A percentile compares a stretch with the other conserved stretches of the same genome.
phyloP scores from a whole-genome alignment of 768 basidiomycete species.

The Trametes meyenii region DNA sequence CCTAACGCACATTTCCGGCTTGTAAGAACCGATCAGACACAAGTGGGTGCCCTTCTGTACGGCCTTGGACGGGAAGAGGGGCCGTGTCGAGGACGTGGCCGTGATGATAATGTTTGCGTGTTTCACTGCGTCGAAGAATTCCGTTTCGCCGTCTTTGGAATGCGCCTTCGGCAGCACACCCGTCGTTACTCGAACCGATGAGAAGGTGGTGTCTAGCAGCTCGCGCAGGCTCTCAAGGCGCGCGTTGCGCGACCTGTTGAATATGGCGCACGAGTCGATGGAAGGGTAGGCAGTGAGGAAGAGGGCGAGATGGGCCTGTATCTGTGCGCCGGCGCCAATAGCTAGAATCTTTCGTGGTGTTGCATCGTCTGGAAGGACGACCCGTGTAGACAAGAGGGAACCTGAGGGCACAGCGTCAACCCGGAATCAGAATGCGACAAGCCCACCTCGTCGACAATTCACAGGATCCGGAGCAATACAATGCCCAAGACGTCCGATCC shows the following conservation, averaged over 20 bases:
- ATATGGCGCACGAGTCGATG: constrained; percentile 55
- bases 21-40: constrained; percentile 83
- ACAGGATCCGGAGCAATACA: too few species aligned
- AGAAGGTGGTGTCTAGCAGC: constrained; percentile 34
- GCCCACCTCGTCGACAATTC: too few species aligned
- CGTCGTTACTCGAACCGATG: constrained; percentile 25
- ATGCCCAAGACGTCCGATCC: not conserved
- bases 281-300: constrained; percentile 60
- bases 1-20: constrained; percentile 58
- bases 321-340: constrained; percentile 77
- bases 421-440: not conserved
- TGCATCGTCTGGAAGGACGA: constrained; percentile 44
- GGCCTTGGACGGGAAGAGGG: constrained; percentile 72
- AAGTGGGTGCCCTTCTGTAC: constrained; percentile 67
- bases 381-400: constrained; percentile 64
- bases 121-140: constrained; percentile 39
- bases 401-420: constrained; percentile 41
- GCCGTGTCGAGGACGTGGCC: constrained; percentile 69
- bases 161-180: constrained; percentile 9
- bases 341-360: constrained; percentile 52
- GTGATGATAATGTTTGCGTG: constrained; percentile 67
- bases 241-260: constrained; percentile 60
- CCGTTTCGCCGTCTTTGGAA: constrained; percentile 15
- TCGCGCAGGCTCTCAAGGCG: constrained; percentile 47
- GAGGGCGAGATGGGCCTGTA: constrained; percentile 63